Evolutionary conservation across 129 eudicot species (phyloP).

Genomic region (Centrapalus pauciflorus): DNA sequence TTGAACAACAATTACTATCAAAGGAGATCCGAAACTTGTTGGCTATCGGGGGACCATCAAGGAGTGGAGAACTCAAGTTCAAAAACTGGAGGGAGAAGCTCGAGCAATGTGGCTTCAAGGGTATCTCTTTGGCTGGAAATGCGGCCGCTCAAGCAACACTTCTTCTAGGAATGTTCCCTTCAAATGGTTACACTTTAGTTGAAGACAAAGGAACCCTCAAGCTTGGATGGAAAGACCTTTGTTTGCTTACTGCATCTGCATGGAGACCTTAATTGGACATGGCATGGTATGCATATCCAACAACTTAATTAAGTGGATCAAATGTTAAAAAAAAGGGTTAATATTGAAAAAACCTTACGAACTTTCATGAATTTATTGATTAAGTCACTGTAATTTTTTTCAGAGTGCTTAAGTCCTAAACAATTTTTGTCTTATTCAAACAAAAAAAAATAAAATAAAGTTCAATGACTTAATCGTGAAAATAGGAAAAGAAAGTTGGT

Average conservation of each 20-base stretch:
- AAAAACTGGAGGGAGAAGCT: slow-evolving; percentile 93
- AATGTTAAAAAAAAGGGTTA: too few species aligned
- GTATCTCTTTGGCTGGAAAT: slow-evolving; percentile 87
- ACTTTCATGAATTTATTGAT: too few species aligned
- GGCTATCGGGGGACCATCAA: slow-evolving; percentile 79
- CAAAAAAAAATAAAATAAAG: too few species aligned
- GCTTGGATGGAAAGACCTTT: slow-evolving; percentile 98
- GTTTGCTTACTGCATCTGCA: slow-evolving; percentile 95
- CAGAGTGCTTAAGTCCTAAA: too few species aligned
- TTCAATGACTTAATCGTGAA: too few species aligned
- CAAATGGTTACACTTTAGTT: slow-evolving; percentile 86
- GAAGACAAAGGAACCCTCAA: slow-evolving; percentile 95
- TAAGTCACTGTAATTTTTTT: too few species aligned
- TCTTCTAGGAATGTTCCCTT: slow-evolving; percentile 94
- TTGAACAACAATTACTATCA: slow-evolving; percentile 83
- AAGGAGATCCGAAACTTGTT: slow-evolving; percentile 80
- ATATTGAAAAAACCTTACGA: too few species aligned
- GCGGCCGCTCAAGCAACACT: slow-evolving; percentile 97
- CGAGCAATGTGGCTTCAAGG: slow-evolving; percentile 78
- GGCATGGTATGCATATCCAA: too few species aligned
- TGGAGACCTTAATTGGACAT: slow-evolving; percentile 61
- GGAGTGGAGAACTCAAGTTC: slow-evolving; percentile 71
- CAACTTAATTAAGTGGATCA: too few species aligned
- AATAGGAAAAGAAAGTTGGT: too few species aligned
- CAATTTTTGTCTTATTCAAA: too few species aligned